These are phyloP conservation scores for Pyrus pyrifolia DNA, from an alignment of 306 rosid genomes.

Conservation along the genomic window DNA sequence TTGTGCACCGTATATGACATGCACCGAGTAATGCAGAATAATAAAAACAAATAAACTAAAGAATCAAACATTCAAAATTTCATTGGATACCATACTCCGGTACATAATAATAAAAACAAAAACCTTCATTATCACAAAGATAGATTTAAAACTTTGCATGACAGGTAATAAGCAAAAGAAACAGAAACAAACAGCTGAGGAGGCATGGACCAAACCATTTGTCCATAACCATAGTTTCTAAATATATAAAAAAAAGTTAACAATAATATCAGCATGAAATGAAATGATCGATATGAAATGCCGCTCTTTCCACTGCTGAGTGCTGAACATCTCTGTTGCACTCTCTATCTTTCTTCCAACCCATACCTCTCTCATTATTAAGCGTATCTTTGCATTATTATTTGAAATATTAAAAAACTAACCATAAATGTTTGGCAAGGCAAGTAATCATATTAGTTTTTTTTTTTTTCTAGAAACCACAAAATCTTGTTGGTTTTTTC, in stretches of 20 bases:
- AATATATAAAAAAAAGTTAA: neutral
- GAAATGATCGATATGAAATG: neutral
- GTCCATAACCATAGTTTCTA: neutral
- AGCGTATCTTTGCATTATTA: neutral
- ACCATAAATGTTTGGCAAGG: neutral
- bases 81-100: too few species aligned
- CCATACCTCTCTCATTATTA: neutral
- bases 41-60: too few species aligned
- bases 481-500: neutral
- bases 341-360: neutral
- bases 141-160: neutral
- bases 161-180: neutral
- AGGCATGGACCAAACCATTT: neutral
- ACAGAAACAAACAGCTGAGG: neutral
- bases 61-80: neutral
- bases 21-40: neutral
- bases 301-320: neutral
- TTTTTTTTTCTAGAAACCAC: neutral
- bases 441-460: neutral
- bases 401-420: neutral
- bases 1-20: neutral
- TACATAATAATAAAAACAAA: neutral
- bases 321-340: neutral
- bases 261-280: neutral
- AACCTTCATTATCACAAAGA: neutral